A percentile compares a stretch with the other conserved stretches of the same genome.
phyloP scores from a whole-genome alignment of 2,329 filamentous ascomycete species.

The Fusarium nodosum region DNA sequence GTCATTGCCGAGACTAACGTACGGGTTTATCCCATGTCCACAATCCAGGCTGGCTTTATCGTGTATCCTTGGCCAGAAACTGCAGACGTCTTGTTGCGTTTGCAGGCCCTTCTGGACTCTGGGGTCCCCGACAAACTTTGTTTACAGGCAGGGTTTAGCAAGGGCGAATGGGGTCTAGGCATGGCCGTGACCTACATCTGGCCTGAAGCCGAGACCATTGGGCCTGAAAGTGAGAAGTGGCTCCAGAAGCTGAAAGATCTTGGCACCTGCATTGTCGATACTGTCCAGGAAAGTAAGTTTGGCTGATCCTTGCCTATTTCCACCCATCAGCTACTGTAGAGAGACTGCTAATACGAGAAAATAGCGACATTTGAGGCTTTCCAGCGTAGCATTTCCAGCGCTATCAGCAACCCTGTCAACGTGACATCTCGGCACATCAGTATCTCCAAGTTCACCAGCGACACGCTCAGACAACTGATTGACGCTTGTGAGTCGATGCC shows the following conservation, averaged over 20 bases:
- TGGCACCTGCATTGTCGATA: slow-evolving; percentile 6
- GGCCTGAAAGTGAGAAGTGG: slow-evolving; percentile 6
- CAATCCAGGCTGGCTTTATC: slow-evolving; percentile 9
- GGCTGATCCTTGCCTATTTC: background rate
- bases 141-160: slow-evolving; percentile 7
- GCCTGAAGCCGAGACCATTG: slow-evolving; percentile 8
- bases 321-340: background rate
- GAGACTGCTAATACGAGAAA: background rate
- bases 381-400: slow-evolving; percentile 5
- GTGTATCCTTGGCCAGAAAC: slow-evolving; percentile 13
- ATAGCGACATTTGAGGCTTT: slow-evolving; percentile 6
- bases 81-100: background rate
- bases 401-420: slow-evolving; percentile 14
- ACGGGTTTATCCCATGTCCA: slow-evolving; percentile 32
- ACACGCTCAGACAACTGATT: background rate
- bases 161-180: slow-evolving; percentile 14
- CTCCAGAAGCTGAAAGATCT: slow-evolving; percentile 9
- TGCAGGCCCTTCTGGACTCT: slow-evolving; percentile 7
- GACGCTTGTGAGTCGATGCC: slow-evolving; percentile 3
- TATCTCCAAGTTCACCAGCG: slow-evolving; percentile 1
- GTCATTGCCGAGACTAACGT: slow-evolving; percentile 30
- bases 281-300: slow-evolving; percentile 2
- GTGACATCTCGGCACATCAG: slow-evolving; percentile 11
- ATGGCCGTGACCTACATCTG: slow-evolving; percentile 17
- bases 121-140: slow-evolving; percentile 10